phyloP scores from a whole-genome alignment of 164 flowering plant genomes.

The Nelumbo lutea region DNA sequence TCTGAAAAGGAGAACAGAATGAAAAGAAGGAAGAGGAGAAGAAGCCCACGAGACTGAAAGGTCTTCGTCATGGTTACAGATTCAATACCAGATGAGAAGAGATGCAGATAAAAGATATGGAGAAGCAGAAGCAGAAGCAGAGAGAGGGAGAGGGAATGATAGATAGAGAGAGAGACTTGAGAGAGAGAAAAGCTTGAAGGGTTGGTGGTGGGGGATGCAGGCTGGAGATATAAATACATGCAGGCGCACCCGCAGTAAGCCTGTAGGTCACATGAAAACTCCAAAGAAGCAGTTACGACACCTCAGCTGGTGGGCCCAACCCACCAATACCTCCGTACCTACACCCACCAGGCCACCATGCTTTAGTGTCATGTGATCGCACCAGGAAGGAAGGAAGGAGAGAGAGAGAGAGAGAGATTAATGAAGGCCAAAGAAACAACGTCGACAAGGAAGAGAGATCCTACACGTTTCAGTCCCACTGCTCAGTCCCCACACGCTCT shows the following conservation, averaged over 20 bases:
- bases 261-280: slow-evolving; percentile 13
- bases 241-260: neutral
- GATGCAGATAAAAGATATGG: neutral
- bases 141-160: too few species aligned
- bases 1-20: slow-evolving; percentile 13
- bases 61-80: slow-evolving; percentile 27
- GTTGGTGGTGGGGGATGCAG: slow-evolving; percentile 2
- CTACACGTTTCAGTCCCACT: neutral
- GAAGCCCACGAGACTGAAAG: slow-evolving; percentile 9
- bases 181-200: neutral
- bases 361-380: neutral
- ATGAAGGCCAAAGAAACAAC: neutral
- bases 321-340: neutral
- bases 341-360: neutral
- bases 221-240: slow-evolving; percentile 13
- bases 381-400: neutral
- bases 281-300: slow-evolving; percentile 1
- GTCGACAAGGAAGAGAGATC: neutral
- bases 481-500: neutral
- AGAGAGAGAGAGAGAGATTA: neutral
- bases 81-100: slow-evolving; percentile 5
- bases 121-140: neutral
- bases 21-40: slow-evolving; percentile 17
- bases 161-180: neutral
- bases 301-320: slow-evolving; percentile 15